phyloP scores from a whole-genome alignment of 2,329 filamentous ascomycete genomes.

The Fusarium euwallaceae region DNA sequence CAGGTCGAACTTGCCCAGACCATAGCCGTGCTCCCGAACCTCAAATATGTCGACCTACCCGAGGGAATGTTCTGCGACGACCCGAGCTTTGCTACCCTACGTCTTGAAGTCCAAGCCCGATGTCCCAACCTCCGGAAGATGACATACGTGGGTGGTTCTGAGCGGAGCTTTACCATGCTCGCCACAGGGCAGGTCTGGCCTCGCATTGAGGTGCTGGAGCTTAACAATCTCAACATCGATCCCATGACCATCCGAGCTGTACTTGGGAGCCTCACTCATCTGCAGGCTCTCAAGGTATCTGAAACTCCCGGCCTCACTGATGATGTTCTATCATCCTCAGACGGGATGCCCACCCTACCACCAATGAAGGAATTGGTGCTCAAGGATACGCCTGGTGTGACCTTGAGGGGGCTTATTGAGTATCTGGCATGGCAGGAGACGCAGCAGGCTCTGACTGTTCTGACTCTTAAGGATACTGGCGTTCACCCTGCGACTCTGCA shows the following conservation, averaged over 20 bases:
- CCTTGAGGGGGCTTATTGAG: constrained; percentile 75
- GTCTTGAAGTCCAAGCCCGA: constrained; percentile 85
- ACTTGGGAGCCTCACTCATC: constrained; percentile 73
- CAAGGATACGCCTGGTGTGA: constrained; percentile 78
- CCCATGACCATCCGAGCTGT: constrained; percentile 78
- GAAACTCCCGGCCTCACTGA: constrained; percentile 80
- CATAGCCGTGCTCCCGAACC: constrained; percentile 85
- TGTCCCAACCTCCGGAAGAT: constrained; percentile 91
- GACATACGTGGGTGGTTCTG: constrained; percentile 83
- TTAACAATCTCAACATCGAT: constrained; percentile 77
- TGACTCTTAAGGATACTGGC: constrained; percentile 80
- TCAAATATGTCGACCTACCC: constrained; percentile 91
- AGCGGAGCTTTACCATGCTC: constrained; percentile 80
- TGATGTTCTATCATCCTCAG: constrained; percentile 76
- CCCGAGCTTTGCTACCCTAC: constrained; percentile 77
- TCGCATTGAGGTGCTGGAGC: constrained; percentile 79
- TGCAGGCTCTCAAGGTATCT: constrained; percentile 82
- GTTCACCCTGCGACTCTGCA: constrained; percentile 74
- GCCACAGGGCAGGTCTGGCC: constrained; percentile 76
- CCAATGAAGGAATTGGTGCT: constrained; percentile 80
- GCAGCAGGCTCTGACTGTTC: constrained; percentile 71
- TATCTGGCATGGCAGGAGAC: constrained; percentile 75
- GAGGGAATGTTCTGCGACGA: constrained; percentile 90
- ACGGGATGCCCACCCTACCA: constrained; percentile 79
- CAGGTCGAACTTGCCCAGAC: constrained; percentile 88